phyloP scores from a whole-genome alignment of 768 basidiomycete species.

The Mycena galericulata region DNA sequence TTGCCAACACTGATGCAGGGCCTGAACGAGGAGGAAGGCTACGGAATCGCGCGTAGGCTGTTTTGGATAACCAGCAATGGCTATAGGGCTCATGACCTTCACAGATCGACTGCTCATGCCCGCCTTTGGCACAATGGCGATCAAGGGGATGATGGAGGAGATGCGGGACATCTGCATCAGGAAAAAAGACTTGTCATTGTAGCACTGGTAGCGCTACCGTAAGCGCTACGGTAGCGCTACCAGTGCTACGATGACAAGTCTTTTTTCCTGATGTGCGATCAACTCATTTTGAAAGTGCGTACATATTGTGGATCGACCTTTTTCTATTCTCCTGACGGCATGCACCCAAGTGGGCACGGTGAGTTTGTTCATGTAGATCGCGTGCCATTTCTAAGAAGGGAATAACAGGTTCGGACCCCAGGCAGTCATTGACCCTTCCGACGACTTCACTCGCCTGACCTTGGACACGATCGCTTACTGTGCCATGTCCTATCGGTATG shows the following conservation, averaged over 20 bases:
- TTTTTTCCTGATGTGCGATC: constrained; percentile 54
- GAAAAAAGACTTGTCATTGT: too few species aligned
- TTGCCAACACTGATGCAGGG: background rate
- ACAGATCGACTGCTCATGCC: constrained; percentile 49
- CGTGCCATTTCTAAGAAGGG: too few species aligned
- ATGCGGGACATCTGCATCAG: constrained; percentile 60
- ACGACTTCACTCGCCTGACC: constrained; percentile 57
- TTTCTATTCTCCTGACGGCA: background rate
- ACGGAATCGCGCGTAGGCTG: constrained; percentile 14
- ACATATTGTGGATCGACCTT: too few species aligned
- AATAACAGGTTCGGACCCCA: constrained; percentile 55
- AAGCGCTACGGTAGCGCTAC: too few species aligned
- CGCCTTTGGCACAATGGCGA: constrained; percentile 53
- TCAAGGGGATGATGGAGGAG: constrained; percentile 60
- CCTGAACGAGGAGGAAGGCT: constrained; percentile 16
- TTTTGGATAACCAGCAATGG: background rate
- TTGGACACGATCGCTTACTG: background rate
- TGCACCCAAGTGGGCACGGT: constrained; percentile 25
- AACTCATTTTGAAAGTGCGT: constrained; percentile 53
- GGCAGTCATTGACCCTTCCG: constrained; percentile 53
- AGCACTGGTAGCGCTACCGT: too few species aligned
- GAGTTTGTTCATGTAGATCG: background rate
- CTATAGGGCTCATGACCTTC: background rate
- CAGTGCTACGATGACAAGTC: too few species aligned
- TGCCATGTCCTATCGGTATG: background rate